phyloP scores from a whole-genome alignment of 768 basidiomycete species.

The Glaciozyma martinii region DNA sequence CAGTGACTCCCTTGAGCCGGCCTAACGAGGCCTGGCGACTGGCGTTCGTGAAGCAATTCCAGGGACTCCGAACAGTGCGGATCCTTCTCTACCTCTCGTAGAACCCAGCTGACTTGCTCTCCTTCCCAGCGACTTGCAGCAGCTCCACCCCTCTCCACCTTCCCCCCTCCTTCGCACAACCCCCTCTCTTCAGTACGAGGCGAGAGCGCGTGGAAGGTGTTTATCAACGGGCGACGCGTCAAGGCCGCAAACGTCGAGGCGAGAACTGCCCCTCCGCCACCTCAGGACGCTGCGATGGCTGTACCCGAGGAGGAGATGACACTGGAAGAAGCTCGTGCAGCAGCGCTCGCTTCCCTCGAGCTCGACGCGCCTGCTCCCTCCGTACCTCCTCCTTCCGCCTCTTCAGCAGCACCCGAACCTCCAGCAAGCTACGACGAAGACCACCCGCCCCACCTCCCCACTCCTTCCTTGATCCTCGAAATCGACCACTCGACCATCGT shows the following conservation, averaged over 20 bases:
- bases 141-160: not conserved
- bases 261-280: not conserved
- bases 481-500: conserved; percentile 44
- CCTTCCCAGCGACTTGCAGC: conserved; percentile 5
- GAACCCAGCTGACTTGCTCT: not conserved
- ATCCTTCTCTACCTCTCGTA: not conserved
- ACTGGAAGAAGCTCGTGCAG: conserved; percentile 15
- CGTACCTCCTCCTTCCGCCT: not conserved
- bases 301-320: not conserved
- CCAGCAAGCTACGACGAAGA: conserved; percentile 41
- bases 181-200: conserved; percentile 8
- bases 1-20: not conserved
- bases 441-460: conserved; percentile 35
- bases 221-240: conserved; percentile 22
- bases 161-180: not conserved
- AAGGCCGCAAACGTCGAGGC: not conserved
- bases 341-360: conserved; percentile 21
- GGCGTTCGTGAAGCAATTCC: conserved; percentile 24
- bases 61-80: conserved; percentile 9
- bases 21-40: conserved; percentile 22
- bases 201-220: conserved; percentile 19
- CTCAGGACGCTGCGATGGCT: too few species aligned
- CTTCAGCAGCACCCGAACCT: not conserved
- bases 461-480: conserved; percentile 44
- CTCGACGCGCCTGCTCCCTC: conserved; percentile 7